Evolutionary conservation across 1,284 basidiomycete species (phyloP).

Genomic region (Austroboletus novae-zelandiae): DNA sequence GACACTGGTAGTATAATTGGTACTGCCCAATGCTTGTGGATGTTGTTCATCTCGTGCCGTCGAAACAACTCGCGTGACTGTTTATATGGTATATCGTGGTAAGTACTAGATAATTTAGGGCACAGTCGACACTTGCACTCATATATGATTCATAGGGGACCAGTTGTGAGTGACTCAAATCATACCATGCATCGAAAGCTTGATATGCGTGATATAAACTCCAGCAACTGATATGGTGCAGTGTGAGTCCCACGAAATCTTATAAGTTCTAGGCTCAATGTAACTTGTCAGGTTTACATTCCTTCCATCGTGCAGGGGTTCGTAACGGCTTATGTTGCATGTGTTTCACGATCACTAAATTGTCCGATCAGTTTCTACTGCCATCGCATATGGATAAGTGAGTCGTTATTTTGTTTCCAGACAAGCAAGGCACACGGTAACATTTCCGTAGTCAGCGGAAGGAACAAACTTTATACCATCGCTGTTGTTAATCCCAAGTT

Average conservation of each 20-base stretch:
- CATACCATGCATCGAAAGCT: neutral
- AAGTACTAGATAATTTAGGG: neutral
- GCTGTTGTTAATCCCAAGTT: constrained; percentile 7
- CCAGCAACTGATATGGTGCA: neutral
- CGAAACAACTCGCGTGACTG: neutral
- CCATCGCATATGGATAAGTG: constrained; percentile 17
- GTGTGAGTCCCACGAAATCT: neutral
- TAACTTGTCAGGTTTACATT: neutral
- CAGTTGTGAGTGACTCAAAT: neutral
- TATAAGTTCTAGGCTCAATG: neutral
- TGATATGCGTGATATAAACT: neutral
- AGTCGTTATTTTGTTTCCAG: neutral
- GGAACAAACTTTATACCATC: constrained; percentile 8
- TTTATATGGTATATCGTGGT: neutral
- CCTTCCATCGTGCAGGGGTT: constrained; percentile 6
- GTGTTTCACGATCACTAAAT: neutral
- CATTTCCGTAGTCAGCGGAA: constrained; percentile 9
- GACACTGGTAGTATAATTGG: neutral
- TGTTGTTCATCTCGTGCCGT: neutral
- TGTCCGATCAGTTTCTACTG: constrained; percentile 15
- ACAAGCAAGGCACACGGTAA: neutral
- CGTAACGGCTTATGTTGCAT: neutral
- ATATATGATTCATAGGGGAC: neutral
- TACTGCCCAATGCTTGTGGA: neutral
- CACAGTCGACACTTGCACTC: neutral